Conservation (phyloP, 139 green algal species). For the Microglena sp. region DNA sequence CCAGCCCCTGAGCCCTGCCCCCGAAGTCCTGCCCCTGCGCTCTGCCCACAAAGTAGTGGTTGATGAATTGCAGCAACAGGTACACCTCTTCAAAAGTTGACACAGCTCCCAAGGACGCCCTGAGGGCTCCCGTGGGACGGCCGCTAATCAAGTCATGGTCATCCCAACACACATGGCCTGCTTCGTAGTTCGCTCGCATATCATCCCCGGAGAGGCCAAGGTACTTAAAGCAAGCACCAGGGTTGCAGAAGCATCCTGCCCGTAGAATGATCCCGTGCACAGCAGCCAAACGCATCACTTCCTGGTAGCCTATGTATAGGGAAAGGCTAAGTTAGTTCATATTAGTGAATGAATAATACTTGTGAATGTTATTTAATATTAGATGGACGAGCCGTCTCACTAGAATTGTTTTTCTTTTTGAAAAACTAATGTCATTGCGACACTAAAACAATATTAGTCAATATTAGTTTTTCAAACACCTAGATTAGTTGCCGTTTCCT, state of each 20-base stretch:
- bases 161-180: conserved; percentile 81
- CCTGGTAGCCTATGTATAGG: too few relatives aligned
- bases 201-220: conserved; percentile 35
- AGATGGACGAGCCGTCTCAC: too few relatives aligned
- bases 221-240: conserved; percentile 44
- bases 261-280: conserved; percentile 59
- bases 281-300: conserved; percentile 52
- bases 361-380: too few relatives aligned
- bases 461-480: too few relatives aligned
- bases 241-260: conserved; percentile 87
- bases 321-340: too few relatives aligned
- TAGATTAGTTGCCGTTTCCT: too few relatives aligned
- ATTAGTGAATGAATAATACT: too few relatives aligned
- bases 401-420: too few relatives aligned
- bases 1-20: too few relatives aligned
- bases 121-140: conserved; percentile 56
- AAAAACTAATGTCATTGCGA: too few relatives aligned
- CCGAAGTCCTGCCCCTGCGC: too few relatives aligned
- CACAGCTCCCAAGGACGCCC: conserved; percentile 70
- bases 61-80: conserved; percentile 25
- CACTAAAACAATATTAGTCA: too few relatives aligned
- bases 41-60: conserved; percentile 42
- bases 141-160: conserved; percentile 67
- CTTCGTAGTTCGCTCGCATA: conserved; percentile 40
- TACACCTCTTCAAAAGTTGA: conserved; percentile 57